Percentiles rank a stretch among this genome's conserved stretches.
phyloP scores from a whole-genome alignment of 352 stramenopile species.

The Elongisporangium undulatum region DNA sequence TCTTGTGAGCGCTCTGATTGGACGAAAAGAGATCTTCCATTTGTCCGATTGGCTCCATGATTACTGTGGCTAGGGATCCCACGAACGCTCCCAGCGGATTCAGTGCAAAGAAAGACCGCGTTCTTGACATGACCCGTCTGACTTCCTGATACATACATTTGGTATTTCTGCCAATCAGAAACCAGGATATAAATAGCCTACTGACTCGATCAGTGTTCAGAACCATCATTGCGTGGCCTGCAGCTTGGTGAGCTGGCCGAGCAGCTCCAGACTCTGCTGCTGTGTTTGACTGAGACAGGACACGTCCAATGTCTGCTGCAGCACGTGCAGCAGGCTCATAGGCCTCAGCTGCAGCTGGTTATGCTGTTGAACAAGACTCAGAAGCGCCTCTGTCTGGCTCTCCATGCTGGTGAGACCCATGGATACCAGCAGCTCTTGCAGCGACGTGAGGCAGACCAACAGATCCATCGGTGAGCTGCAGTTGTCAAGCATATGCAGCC shows the following conservation, averaged over 20 bases:
- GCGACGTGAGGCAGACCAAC: conserved; percentile 17
- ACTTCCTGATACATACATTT: neutral
- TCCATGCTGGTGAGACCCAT: neutral
- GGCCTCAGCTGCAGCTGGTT: conserved; percentile 18
- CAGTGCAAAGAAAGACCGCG: neutral
- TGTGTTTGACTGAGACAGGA: neutral
- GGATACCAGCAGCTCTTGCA: neutral
- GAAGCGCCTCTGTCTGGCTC: neutral
- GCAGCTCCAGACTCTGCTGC: neutral
- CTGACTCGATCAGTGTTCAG: neutral
- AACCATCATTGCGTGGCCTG: neutral
- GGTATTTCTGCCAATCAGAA: neutral
- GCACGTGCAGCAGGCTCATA: conserved; percentile 12
- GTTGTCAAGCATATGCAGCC: neutral
- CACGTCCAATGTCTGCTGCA: conserved; percentile 6
- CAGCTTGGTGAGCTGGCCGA: neutral
- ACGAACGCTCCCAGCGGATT: neutral
- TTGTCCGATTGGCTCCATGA: neutral
- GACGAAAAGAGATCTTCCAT: neutral
- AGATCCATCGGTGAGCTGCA: conserved; percentile 23
- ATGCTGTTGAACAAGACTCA: conserved; percentile 6
- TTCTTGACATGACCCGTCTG: neutral
- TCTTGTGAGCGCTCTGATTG: neutral
- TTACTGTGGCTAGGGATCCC: neutral
- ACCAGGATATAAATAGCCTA: neutral